phyloP scores from a whole-genome alignment of 495 filamentous ascomycete species.

The Hamigera avellanea region DNA sequence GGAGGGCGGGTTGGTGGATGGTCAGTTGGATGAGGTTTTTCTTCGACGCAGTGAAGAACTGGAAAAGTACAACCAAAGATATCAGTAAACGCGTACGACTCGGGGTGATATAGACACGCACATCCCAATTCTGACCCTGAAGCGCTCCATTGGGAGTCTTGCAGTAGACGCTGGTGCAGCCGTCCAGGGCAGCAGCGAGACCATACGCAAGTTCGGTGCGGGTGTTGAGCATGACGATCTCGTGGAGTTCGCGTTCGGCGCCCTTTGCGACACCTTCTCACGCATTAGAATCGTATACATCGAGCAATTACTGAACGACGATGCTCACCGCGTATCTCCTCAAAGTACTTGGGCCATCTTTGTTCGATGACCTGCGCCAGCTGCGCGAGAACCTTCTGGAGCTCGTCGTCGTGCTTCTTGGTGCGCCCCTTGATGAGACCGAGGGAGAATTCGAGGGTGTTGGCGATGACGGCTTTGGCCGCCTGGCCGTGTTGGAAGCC shows the following conservation, averaged over 20 bases:
- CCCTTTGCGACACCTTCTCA: slow-evolving; percentile 52
- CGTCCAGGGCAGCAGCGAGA: slow-evolving; percentile 28
- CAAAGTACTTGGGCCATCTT: too few species aligned
- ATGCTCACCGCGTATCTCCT: slow-evolving; percentile 46
- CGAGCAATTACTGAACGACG: too few species aligned
- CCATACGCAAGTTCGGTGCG: slow-evolving; percentile 59
- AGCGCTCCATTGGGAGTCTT: slow-evolving; percentile 19
- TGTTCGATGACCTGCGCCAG: neutral
- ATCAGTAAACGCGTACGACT: too few species aligned
- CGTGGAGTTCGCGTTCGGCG: slow-evolving; percentile 34
- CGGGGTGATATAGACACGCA: too few species aligned
- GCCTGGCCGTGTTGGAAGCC: neutral
- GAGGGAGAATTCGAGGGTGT: neutral
- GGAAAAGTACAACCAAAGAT: too few species aligned
- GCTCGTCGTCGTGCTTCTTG: neutral
- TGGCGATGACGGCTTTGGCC: neutral
- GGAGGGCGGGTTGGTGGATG: slow-evolving; percentile 39
- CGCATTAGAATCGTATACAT: too few species aligned
- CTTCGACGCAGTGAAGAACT: too few species aligned
- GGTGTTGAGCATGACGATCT: slow-evolving; percentile 55
- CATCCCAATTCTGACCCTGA: slow-evolving; percentile 63
- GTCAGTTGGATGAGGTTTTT: too few species aligned
- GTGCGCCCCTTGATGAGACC: neutral
- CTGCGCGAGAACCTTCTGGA: neutral
- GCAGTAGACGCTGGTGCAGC: slow-evolving; percentile 51